A percentile compares a stretch with the other conserved stretches of the same genome.
Evolutionary conservation across 1,139 yeast genomes (phyloP).

Genomic region (Sugiyamaella novakii): DNA sequence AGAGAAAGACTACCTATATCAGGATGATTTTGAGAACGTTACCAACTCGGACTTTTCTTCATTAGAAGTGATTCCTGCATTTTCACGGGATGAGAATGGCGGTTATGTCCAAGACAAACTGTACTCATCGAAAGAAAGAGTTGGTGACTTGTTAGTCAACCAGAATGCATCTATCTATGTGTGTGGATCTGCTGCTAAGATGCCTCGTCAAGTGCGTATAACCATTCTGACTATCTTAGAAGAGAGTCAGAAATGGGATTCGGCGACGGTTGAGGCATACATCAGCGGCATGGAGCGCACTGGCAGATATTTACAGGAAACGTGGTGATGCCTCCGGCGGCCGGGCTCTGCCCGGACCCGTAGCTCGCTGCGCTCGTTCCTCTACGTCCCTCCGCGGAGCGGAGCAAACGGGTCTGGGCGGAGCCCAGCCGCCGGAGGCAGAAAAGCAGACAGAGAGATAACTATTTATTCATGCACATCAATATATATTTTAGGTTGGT

Average conservation of each 20-base stretch:
- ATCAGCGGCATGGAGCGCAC: constrained; percentile 62
- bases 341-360: constrained; percentile 11
- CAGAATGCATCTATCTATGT: constrained; percentile 64
- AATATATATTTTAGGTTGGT: constrained; percentile 3
- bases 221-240: constrained; percentile 66
- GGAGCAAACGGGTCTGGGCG: background rate
- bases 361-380: background rate
- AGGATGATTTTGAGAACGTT: constrained; percentile 53
- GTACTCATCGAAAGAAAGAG: constrained; percentile 50
- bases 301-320: constrained; percentile 82
- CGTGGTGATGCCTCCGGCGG: constrained; percentile 59
- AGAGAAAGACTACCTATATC: constrained; percentile 69
- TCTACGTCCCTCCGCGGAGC: too few species aligned
- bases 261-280: constrained; percentile 53
- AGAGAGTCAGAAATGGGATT: constrained; percentile 46
- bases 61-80: constrained; percentile 52
- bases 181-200: constrained; percentile 92
- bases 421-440: constrained; percentile 2
- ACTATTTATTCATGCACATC: constrained; percentile 6
- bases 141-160: constrained; percentile 58
- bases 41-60: constrained; percentile 27
- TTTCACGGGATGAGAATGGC: constrained; percentile 51
- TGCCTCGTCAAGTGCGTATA: constrained; percentile 88
- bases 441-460: background rate
- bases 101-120: constrained; percentile 77